A percentile compares a stretch with the other conserved stretches of the same genome.
These are phyloP conservation scores for Casaregolazyma suthepensis DNA, from an alignment of 1,139 yeast genomes.

Conservation along the genomic window DNA sequence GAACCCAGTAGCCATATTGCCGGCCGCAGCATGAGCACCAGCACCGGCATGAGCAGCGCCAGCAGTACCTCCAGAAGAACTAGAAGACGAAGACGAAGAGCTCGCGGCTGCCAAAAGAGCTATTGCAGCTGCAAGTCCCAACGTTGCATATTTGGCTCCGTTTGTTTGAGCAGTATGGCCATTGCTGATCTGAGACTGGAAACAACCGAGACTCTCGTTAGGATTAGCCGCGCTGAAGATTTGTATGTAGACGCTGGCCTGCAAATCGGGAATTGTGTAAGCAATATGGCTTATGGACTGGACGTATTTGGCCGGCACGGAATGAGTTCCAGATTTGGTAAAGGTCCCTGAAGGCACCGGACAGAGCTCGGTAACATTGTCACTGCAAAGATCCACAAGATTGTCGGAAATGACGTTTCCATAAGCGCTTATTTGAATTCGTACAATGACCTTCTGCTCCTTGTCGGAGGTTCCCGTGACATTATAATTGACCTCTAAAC, in stretches of 20 bases:
- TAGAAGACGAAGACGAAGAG: slow-evolving; percentile 14
- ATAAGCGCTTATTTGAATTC: slow-evolving; percentile 25
- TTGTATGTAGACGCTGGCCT: slow-evolving; percentile 25
- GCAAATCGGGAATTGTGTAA: slow-evolving; percentile 31
- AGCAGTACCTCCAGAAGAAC: slow-evolving; percentile 5
- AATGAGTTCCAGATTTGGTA: slow-evolving; percentile 23
- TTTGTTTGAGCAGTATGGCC: slow-evolving; percentile 26
- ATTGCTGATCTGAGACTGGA: slow-evolving; percentile 26
- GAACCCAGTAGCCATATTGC: slow-evolving; percentile 21
- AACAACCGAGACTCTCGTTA: slow-evolving; percentile 26
- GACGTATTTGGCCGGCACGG: slow-evolving; percentile 27
- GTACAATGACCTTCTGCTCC: slow-evolving; percentile 20
- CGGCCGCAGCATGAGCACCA: slow-evolving; percentile 15
- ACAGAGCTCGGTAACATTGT: slow-evolving; percentile 26
- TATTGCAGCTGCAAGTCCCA: slow-evolving; percentile 29
- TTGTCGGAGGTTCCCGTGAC: slow-evolving; percentile 20
- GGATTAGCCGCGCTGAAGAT: slow-evolving; percentile 21
- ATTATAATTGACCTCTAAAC: slow-evolving; percentile 21
- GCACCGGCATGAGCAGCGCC: slow-evolving; percentile 9
- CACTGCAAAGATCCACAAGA: slow-evolving; percentile 27
- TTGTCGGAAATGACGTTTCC: slow-evolving; percentile 25
- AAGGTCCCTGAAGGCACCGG: slow-evolving; percentile 25
- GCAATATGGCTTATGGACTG: slow-evolving; percentile 25
- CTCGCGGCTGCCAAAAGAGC: slow-evolving; percentile 19
- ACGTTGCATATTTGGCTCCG: slow-evolving; percentile 25